Base-by-base conservation (phyloP, 75 land plant species). In the Chamaecyparis obtusa region DNA sequence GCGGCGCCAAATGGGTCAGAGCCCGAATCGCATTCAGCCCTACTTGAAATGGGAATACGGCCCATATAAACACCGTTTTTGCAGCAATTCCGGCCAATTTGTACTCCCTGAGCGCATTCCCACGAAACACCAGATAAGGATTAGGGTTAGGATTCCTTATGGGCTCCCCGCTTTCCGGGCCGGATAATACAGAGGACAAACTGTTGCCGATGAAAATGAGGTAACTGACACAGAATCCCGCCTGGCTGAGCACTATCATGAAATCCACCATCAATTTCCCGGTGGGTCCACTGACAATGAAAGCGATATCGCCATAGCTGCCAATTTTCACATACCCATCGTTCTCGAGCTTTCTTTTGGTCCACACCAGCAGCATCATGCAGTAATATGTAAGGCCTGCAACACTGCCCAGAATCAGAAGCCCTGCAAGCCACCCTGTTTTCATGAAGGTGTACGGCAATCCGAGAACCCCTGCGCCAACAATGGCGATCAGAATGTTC, bases 401-500 rank as follows among this genome's bases (percentile, higher is more conserved):
- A 30, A 94, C 90, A 21, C 48, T 30, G 86, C 87, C 48, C 87
- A 97, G 75, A 55, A 90, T 88, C 60, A 93, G 33, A 72, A 87
- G 7, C 41, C 94, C 95, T 84, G 87, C 88, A 41, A 88, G 51
- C 99, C 99, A 97, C 32, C 99, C 99, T 33, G 94, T 91, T 69
- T 74, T 88, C 91, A 86, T 93, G 94, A 96, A 97, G 55, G 97
- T 91, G 91, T 96, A 97, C 13, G 99, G 99, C 79, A 97, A 90
- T 56, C 99, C 98, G 16, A 97, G 91, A 0, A 97, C 97, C 14
- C 99, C 99, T 24, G 99, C 92, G 14, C 99, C 99, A 41, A 97
- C 92, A 21, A 96, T 92, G 84, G 99, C 93, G 48, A 97, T 97
- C 90, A 97, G 89, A n/a, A 97, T 84, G 89, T 97, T 97, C 57